phyloP scores from a whole-genome alignment of 108 stramenopile species.

The Licmophora abbreviata region DNA sequence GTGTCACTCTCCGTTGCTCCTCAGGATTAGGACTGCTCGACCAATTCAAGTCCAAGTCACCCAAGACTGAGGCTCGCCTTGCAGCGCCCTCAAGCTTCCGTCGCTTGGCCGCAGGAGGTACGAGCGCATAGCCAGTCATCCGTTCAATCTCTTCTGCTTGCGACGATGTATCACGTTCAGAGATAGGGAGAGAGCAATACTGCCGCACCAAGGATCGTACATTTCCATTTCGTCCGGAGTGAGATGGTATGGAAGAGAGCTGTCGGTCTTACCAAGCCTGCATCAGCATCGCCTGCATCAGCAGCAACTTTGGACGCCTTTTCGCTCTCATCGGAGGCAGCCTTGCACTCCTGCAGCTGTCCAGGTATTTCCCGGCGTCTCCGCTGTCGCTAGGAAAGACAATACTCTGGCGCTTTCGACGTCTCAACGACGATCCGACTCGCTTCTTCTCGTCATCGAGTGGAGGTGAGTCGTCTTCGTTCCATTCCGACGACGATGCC shows the following conservation, averaged over 20 bases:
- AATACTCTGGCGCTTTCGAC: not conserved
- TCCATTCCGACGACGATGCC: no score
- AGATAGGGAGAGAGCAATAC: conserved; percentile 19
- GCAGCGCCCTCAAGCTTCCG: not conserved
- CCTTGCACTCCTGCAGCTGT: not conserved
- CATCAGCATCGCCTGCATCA: no score
- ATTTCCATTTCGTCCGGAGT: conserved; percentile 6
- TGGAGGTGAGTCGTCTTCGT: no score
- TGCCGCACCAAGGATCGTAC: conserved; percentile 14
- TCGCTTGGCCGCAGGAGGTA: not conserved
- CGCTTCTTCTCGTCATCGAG: no score
- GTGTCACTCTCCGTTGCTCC: not conserved
- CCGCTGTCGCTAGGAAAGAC: not conserved
- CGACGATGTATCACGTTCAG: conserved; percentile 4
- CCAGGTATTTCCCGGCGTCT: no score
- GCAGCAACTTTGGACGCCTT: no score
- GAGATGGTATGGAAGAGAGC: conserved; percentile 7
- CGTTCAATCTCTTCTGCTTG: conserved; percentile 12
- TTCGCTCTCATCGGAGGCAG: not conserved
- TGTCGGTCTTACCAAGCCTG: not conserved
- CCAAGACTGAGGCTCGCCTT: no score
- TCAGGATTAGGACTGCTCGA: not conserved
- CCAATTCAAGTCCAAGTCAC: not conserved
- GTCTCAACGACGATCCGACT: no score
- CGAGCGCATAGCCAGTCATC: conserved; percentile 17